A percentile compares a stretch with the other conserved stretches of the same genome.
Conservation (phyloP, 2,329 filamentous ascomycete genomes). For the Aspergillus fumigatiaffinis region DNA sequence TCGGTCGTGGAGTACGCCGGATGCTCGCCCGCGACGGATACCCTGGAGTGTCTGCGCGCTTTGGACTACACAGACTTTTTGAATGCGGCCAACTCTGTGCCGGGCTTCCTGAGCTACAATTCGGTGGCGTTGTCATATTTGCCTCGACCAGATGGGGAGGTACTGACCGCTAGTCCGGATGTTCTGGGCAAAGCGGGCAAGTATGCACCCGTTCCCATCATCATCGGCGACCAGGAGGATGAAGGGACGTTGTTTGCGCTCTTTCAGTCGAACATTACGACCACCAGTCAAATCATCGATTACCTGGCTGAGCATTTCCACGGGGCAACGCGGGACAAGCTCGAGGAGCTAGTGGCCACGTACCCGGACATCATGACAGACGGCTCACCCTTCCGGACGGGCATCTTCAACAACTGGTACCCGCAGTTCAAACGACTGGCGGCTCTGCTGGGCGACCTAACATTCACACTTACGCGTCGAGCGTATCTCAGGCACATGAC, state of each 20-base stretch:
- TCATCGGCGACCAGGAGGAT: constrained; percentile 73
- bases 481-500: constrained; percentile 53
- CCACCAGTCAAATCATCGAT: constrained; percentile 53
- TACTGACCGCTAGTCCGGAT: constrained; percentile 62
- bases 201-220: constrained; percentile 59
- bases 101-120: constrained; percentile 62
- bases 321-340: constrained; percentile 47
- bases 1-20: constrained; percentile 45
- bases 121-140: constrained; percentile 70
- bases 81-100: constrained; percentile 65
- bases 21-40: constrained; percentile 41
- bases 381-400: constrained; percentile 72
- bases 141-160: constrained; percentile 66
- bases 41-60: constrained; percentile 47
- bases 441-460: constrained; percentile 70
- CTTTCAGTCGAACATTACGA: constrained; percentile 66
- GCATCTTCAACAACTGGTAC: constrained; percentile 65
- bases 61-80: constrained; percentile 50
- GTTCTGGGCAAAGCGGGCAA: constrained; percentile 49
- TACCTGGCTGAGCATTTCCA: constrained; percentile 61
- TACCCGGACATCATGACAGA: constrained; percentile 56
- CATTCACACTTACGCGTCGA: constrained; percentile 69
- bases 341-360: constrained; percentile 56
- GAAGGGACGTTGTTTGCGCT: constrained; percentile 73
- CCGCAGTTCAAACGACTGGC: constrained; percentile 74